Base-by-base conservation (phyloP, 768 basidiomycete species). In the Boletus subparvulus region DNA sequence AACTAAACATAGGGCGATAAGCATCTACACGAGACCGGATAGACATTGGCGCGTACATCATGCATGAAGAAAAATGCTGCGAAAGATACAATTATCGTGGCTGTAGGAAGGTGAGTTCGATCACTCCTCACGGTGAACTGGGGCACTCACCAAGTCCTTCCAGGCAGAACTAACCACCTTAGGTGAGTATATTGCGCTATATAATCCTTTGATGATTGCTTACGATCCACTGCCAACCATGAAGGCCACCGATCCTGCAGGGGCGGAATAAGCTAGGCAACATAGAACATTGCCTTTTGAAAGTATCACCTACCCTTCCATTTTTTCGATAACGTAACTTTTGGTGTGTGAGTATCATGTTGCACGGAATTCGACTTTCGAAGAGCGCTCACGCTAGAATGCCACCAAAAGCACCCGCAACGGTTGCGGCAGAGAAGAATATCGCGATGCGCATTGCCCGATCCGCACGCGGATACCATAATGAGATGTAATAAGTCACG, bases 381-480 rank as follows among this genome's bases (percentile, higher is more conserved):
- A 37, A 45, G 5, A 17, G 30, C 3, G 52, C 80, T 61, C 64
- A 82, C 52, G 81, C 82, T 32, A 67, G 73, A 45, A 83, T 63
- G 33, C 82, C 81, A 46, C 82, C 80, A 65, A 73, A 83, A 60
- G 73, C 69, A 53, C 77, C 84, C 17, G 83, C 79, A 36, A 81
- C 64, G 2, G 83, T 84, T 12, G 84, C 83, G 37, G 84, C 83
- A 19, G 80, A 80, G 67, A 85, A 85, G 74, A 87, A 86, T 37
- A 87, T 74, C 5, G 85, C 83, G 53, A 85, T 78, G 28, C 85
- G 79, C 62, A 70, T 72, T 17, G 81, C 83, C 43, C 84, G 79
- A 62, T 87, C 85, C 50, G 73, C 72, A 36, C 80, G 74, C 11
- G 82, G 77, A 64, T 89, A 83, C 85, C 85, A 87, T 47, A 83